Evolutionary conservation across 306 rosid genomes (phyloP), one percentile per base, ranked within the genome.

Genomic region (Pterocarpus santalinus): DNA sequence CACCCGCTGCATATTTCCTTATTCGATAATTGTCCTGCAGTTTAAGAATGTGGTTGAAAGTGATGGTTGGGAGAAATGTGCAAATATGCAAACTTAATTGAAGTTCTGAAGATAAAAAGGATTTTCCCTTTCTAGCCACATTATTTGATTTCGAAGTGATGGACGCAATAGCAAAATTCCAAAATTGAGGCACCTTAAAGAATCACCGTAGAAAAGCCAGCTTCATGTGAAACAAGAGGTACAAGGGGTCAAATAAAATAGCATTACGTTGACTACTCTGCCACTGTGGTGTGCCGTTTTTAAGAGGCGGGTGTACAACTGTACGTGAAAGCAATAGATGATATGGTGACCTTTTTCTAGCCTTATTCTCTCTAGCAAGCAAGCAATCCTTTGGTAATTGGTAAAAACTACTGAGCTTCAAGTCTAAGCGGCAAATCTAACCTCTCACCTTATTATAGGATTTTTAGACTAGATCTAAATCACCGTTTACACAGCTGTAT

Each of bases 11-110:
- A 44, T 34, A 4, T 44, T 69, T 57, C 30, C 14, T 28, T 7
- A 70, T 35, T 79, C 17, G 46, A 46, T 44, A 46, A 51, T 49
- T 63, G 34, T 36, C 57, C 58, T 14, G 22, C 5, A 55, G 68
- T 64, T 51, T 41, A 72, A 73, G 69, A 65, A 80, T 33, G 44
- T 39, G 35, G 51, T 51, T 73, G 80, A 81, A 73, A 73, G 39
- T 33, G 75, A 73, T 14, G 75, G 75, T 39, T 65, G 28, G 69
- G 61, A 28, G 16, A 41, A 43, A 56, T 16, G 9, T 7, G 44
- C 39, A 46, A 30, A 22, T 36, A 28, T 4, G n/a, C 35, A 56
- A 68, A 56, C 2, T 15, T 55, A n/a, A 10, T 33, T n/a, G 72
- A 71, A 80, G 72, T 69, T 80, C 17, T 34, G 65, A 36, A 70